Evolutionary conservation across 2,329 filamentous ascomycete genomes (phyloP).

Genomic region (Didymosphaeria variabile): DNA sequence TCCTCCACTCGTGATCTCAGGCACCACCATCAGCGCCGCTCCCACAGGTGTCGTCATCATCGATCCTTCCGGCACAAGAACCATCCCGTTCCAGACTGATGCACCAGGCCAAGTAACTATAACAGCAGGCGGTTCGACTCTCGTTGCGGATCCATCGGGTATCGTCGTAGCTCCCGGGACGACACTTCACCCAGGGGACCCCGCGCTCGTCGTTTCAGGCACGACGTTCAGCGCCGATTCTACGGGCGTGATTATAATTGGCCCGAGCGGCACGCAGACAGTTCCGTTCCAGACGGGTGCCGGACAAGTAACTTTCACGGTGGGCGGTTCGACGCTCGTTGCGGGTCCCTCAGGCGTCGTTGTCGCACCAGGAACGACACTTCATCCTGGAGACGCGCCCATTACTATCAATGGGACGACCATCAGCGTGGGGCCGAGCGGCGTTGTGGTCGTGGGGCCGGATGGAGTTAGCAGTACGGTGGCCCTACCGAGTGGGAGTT

Average conservation of each 20-base stretch:
- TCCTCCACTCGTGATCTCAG: conserved; percentile 14
- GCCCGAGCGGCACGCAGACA: conserved; percentile 6
- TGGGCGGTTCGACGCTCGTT: not conserved
- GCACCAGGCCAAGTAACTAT: not conserved
- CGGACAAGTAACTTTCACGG: not conserved
- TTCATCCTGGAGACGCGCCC: conserved; percentile 6
- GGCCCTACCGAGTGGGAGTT: not conserved
- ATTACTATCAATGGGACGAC: conserved; percentile 18
- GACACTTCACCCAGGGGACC: conserved; percentile 11
- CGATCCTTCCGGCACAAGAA: conserved; percentile 5
- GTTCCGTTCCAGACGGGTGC: conserved; percentile 3
- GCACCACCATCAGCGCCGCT: conserved; percentile 20
- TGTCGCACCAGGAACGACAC: conserved; percentile 11
- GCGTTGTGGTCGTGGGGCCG: conserved; percentile 11
- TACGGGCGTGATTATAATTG: conserved; percentile 14
- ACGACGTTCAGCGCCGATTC: conserved; percentile 21
- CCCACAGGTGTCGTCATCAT: conserved; percentile 14
- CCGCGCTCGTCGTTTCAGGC: conserved; percentile 14
- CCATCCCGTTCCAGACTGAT: conserved; percentile 1
- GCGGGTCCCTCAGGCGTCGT: conserved; percentile 12
- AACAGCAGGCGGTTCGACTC: not conserved
- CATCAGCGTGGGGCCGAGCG: conserved; percentile 15
- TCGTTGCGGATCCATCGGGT: conserved; percentile 1
- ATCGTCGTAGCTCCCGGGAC: conserved; percentile 13
- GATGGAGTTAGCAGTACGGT: not conserved